Percentiles rank a stretch among this genome's conserved stretches.
Conservation (phyloP, 257 asterid species). For the Scutellaria barbata region DNA sequence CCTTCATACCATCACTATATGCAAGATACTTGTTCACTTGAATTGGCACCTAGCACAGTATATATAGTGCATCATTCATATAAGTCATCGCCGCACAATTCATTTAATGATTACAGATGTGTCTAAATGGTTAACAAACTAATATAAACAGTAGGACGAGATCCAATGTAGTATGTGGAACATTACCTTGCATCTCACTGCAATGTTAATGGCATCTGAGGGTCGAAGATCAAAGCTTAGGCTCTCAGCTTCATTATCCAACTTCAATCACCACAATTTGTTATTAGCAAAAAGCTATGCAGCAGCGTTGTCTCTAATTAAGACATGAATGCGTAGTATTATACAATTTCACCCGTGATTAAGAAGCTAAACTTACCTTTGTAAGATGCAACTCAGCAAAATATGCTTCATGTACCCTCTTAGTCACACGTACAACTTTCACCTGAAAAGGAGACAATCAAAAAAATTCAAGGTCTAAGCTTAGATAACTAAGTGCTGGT, state of each 20-base stretch:
- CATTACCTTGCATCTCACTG: constrained; percentile 96
- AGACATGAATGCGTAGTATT: neutral
- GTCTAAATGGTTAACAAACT: neutral
- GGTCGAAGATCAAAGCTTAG: constrained; percentile 92
- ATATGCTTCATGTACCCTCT: constrained; percentile 97
- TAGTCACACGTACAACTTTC: constrained; percentile 89
- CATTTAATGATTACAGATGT: neutral
- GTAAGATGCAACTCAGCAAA: constrained; percentile 81
- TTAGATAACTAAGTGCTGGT: neutral
- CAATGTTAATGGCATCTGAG: constrained; percentile 97
- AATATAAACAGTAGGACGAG: neutral
- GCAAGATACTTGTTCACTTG: constrained; percentile 66
- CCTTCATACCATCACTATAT: constrained; percentile 56
- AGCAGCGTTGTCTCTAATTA: neutral
- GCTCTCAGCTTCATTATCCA: constrained; percentile 70
- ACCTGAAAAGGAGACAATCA: constrained; percentile 53
- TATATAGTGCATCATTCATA: no score
- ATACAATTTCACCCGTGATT: constrained; percentile 3
- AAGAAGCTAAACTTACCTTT: constrained; percentile 53
- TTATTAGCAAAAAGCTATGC: neutral
- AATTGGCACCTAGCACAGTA: constrained; percentile 50
- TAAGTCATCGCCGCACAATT: neutral
- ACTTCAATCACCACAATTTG: constrained; percentile 48
- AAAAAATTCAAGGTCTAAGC: constrained; percentile 20
- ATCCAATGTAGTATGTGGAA: neutral